Evolutionary conservation across 2,329 filamentous ascomycete species (phyloP).

Genomic region (Ophiocordyceps camponoti-floridani): DNA sequence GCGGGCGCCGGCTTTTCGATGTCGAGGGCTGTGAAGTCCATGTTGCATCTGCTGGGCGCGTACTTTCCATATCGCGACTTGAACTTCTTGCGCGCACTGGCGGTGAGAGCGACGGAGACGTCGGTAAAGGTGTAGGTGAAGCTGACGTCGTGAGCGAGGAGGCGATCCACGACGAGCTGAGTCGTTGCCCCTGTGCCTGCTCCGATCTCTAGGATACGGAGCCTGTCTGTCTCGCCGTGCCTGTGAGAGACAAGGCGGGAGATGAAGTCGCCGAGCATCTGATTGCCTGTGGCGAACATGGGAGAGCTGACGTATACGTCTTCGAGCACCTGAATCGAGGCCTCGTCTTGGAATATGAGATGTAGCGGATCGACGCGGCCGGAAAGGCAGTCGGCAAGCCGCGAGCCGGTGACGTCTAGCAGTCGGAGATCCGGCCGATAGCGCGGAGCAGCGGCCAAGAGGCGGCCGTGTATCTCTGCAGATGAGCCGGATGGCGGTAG

Average conservation of each 20-base stretch:
- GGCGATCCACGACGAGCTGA: conserved; percentile 8
- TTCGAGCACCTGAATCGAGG: conserved; percentile 11
- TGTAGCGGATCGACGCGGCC: conserved; percentile 17
- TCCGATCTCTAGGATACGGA: conserved; percentile 24
- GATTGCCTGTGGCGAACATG: conserved; percentile 7
- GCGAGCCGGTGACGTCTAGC: conserved; percentile 7
- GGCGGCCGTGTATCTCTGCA: not conserved
- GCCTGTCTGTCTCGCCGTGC: not conserved
- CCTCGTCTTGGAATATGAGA: conserved; percentile 18
- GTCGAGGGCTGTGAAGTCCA: conserved; percentile 12
- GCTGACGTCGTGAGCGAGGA: conserved; percentile 4
- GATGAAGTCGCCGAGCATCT: conserved; percentile 4
- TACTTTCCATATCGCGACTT: not conserved
- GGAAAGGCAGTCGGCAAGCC: conserved; percentile 18
- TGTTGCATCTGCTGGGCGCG: conserved; percentile 1
- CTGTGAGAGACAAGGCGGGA: not conserved
- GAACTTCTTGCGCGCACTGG: conserved; percentile 10
- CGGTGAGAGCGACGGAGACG: conserved; percentile 15
- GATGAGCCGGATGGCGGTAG: not conserved
- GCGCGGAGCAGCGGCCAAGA: not conserved
- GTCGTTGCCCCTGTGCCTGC: conserved; percentile 25
- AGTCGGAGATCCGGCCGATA: not conserved
- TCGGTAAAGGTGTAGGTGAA: conserved; percentile 23
- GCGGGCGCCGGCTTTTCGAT: conserved; percentile 9
- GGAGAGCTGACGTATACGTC: conserved; percentile 17